Evolutionary conservation across 2,329 filamentous ascomycete species (phyloP), one percentile per base, ranked within the genome.

Genomic region (Ceratocystis papillata): DNA sequence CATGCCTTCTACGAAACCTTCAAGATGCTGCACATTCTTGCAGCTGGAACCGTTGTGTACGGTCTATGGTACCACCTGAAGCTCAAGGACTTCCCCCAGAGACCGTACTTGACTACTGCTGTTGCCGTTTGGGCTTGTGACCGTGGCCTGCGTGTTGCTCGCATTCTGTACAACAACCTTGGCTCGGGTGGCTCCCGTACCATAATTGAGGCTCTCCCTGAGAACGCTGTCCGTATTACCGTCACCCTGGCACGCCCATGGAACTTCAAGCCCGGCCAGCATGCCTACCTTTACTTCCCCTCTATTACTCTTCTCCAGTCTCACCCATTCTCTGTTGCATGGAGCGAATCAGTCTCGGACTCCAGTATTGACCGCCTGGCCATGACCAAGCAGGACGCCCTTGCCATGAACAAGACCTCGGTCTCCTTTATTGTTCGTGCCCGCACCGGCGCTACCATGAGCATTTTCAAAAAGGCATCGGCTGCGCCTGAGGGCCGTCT

Each of bases 1-100:
- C 88, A 92, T 73, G 88, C 88, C 17, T 90, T 87, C 72, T 92
- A 92, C 74, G 88, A 92, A 75, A 83, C 80, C 1, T 92, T 92
- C 80, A 84, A 91, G 74, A 77, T 88, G 66, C 72, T 88, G 44
- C 88, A 93, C 75, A 88, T 90, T 67, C 71, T 79, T 3, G 79
- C 84, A 28, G 87, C 85, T 44, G 79, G 82, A 20, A 72, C 83
- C 17, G 77, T 83, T 6, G 75, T 89, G 65, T 79, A 82, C 50
- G 86, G 82, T 10, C 75, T 90, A 5, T 91, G 84, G 81, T 83
- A 87, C 70, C 88, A 87, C 70, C 75, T 87, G 28, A 70, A 84
- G 68, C 74, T 87, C 57, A 77, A 80, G 68, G 71, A 77, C 4
- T 76, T 84, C 33, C 76, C 79, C 2, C 82, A 86, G 74, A 73